phyloP scores from a whole-genome alignment of 768 basidiomycete genomes.

The Naganishia randhawae region DNA sequence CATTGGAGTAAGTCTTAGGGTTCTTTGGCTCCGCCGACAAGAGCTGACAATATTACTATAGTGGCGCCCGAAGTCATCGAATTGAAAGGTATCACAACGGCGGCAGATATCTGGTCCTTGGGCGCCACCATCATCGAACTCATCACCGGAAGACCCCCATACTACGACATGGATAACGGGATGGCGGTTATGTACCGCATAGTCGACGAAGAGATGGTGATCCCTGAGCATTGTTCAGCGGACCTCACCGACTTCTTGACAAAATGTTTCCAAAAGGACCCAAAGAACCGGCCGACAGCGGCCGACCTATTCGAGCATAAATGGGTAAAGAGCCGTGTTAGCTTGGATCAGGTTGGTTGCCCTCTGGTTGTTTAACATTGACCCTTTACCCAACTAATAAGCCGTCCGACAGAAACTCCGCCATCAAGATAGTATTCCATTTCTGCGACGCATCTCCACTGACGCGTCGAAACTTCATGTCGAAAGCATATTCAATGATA shows the following conservation, averaged over 20 bases:
- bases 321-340: conserved; percentile 81
- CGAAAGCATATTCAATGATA: background rate
- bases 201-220: conserved; percentile 82
- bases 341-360: conserved; percentile 46
- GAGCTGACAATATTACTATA: conserved; percentile 29
- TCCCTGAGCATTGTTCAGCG: conserved; percentile 75
- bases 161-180: conserved; percentile 78
- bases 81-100: conserved; percentile 57
- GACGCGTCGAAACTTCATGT: conserved; percentile 42
- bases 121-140: conserved; percentile 93
- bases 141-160: conserved; percentile 85
- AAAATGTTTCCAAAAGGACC: conserved; percentile 89
- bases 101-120: conserved; percentile 92
- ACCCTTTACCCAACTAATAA: background rate
- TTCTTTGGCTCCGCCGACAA: background rate
- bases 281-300: conserved; percentile 74
- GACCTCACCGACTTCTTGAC: conserved; percentile 72
- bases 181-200: conserved; percentile 98
- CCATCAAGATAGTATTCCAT: conserved; percentile 91
- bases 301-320: conserved; percentile 80
- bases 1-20: conserved; percentile 69
- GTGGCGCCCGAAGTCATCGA: conserved; percentile 98
- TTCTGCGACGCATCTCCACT: conserved; percentile 73
- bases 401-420: conserved; percentile 62
- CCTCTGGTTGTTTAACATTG: background rate